Conservation (phyloP, 495 filamentous ascomycete species). For the Neurospora sp. region DNA sequence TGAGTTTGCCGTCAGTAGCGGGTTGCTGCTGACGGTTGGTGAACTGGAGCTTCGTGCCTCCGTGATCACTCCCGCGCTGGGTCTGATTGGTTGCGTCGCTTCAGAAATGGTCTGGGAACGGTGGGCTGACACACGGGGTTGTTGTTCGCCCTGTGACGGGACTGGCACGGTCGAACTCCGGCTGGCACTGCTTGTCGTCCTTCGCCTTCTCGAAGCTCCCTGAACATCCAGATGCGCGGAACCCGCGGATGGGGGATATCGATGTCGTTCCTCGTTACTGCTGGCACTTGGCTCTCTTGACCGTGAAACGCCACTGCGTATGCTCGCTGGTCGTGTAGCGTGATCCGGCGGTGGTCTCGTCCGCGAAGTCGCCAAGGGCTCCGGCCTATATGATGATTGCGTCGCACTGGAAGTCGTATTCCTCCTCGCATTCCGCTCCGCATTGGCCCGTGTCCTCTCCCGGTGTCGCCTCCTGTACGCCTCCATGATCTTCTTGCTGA, state of each 20-base stretch:
- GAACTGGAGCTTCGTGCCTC: conserved; percentile 33
- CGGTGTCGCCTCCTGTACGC: conserved; percentile 67
- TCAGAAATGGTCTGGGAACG: conserved; percentile 41
- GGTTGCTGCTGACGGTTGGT: conserved; percentile 7
- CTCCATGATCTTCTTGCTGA: conserved; percentile 80
- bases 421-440: conserved; percentile 21
- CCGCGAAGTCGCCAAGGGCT: conserved; percentile 9
- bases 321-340: conserved; percentile 24
- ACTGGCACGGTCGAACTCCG: conserved; percentile 36
- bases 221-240: conserved; percentile 36
- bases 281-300: conserved; percentile 29
- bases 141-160: conserved; percentile 25
- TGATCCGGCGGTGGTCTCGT: conserved; percentile 21
- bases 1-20: conserved; percentile 1
- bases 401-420: conserved; percentile 22
- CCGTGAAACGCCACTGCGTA: conserved; percentile 20
- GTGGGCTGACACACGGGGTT: conserved; percentile 26
- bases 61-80: conserved; percentile 27
- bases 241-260: conserved; percentile 32
- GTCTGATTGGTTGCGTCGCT: conserved; percentile 19
- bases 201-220: conserved; percentile 29
- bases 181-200: conserved; percentile 29
- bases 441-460: conserved; percentile 30
- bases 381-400: conserved; percentile 24
- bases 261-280: conserved; percentile 29